These are phyloP conservation scores for Solanum etuberosum DNA, from an alignment of 257 asterid genomes.

Conservation along the genomic window DNA sequence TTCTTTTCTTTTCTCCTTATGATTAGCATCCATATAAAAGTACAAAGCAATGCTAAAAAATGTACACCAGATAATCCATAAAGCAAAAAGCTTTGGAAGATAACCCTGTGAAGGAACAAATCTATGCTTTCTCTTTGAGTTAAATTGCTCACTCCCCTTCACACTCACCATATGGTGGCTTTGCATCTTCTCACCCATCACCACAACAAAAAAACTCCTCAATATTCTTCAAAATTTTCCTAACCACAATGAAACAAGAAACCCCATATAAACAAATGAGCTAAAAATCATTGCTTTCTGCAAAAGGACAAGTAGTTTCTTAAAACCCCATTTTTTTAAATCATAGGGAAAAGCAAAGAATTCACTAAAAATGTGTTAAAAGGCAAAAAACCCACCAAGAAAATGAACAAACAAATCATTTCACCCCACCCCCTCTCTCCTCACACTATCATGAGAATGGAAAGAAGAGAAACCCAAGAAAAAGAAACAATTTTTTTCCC, in stretches of 20 bases:
- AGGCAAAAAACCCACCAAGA: slow-evolving; percentile 5
- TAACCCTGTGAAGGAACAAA: slow-evolving; percentile 16
- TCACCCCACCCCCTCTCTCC: not conserved
- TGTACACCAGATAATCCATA: slow-evolving; percentile 30
- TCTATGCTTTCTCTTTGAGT: slow-evolving; percentile 35
- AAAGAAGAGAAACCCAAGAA: slow-evolving; percentile 17
- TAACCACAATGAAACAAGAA: slow-evolving; percentile 6
- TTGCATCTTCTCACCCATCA: slow-evolving; percentile 55
- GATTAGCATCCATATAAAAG: slow-evolving; percentile 29
- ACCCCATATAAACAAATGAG: slow-evolving; percentile 5
- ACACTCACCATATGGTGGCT: slow-evolving; percentile 52
- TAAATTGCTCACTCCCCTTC: slow-evolving; percentile 42
- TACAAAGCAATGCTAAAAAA: slow-evolving; percentile 19
- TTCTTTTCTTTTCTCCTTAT: slow-evolving; percentile 59
- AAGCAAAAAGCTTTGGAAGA: slow-evolving; percentile 24
- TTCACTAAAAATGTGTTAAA: not conserved
- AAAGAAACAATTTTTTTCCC: not conserved
- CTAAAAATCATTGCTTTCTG: slow-evolving; percentile 19
- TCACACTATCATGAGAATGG: not conserved
- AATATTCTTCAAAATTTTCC: slow-evolving; percentile 1
- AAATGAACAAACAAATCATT: slow-evolving; percentile 10
- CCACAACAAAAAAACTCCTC: not conserved
- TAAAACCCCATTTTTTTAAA: slow-evolving; percentile 18
- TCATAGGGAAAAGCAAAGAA: slow-evolving; percentile 14
- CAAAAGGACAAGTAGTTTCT: slow-evolving; percentile 18